These are phyloP conservation scores for Cytospora mali DNA, from an alignment of 2,329 filamentous ascomycete genomes.

Conservation along the genomic window DNA sequence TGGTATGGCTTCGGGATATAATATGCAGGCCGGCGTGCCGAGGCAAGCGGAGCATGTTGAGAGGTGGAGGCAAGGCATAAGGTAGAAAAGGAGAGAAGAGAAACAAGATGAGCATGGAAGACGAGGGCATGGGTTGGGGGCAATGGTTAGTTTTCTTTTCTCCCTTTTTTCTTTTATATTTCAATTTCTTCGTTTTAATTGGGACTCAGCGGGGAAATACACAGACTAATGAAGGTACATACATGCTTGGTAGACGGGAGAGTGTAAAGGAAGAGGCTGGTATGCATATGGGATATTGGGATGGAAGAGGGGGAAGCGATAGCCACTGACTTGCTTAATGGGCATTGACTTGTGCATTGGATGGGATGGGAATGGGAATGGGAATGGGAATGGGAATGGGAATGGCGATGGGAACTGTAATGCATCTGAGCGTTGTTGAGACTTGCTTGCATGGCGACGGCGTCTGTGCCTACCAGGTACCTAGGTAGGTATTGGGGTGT, in stretches of 20 bases:
- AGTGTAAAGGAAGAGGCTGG: not conserved
- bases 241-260: not conserved
- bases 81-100: constrained; percentile 5
- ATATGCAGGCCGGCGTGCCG: constrained; percentile 28
- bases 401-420: not conserved
- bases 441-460: constrained; percentile 25
- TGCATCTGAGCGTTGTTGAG: constrained; percentile 24
- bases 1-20: constrained; percentile 27
- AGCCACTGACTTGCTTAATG: not conserved
- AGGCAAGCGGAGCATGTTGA: constrained; percentile 39
- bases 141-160: no score
- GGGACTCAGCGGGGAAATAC: not conserved
- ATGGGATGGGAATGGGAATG: not conserved
- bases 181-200: not conserved
- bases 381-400: not conserved
- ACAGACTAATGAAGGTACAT: not conserved
- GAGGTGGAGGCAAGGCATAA: constrained; percentile 39
- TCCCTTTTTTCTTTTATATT: no score
- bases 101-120: not conserved
- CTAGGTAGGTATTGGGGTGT: not conserved
- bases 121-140: not conserved
- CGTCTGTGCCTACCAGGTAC: constrained; percentile 6
- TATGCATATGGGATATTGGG: not conserved
- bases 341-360: not conserved
- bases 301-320: not conserved